These are phyloP conservation scores for Rhizopogon sp. DNA, from an alignment of 768 basidiomycete genomes.

Conservation along the genomic window DNA sequence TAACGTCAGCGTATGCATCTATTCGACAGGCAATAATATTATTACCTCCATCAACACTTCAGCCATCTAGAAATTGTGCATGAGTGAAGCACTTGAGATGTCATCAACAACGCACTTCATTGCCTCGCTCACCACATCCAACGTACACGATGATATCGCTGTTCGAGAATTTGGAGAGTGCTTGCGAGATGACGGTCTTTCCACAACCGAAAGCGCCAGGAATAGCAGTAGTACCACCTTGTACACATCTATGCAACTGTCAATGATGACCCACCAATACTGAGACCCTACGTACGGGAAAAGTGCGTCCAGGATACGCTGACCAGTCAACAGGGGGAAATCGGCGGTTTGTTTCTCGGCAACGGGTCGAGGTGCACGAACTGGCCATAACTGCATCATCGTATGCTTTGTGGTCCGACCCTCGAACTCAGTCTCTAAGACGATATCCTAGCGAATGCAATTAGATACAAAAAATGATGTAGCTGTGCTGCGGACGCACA, in stretches of 20 bases:
- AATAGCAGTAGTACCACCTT: conserved; percentile 95
- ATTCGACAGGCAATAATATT: not conserved
- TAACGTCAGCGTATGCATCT: not conserved
- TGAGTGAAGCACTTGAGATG: conserved; percentile 39
- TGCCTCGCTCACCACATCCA: conserved; percentile 98
- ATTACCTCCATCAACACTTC: conserved; percentile 96
- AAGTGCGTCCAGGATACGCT: conserved; percentile 93
- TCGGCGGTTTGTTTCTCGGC: conserved; percentile 94
- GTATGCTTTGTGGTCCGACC: conserved; percentile 91
- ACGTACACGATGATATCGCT: conserved; percentile 99
- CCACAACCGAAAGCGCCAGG: conserved; percentile 99
- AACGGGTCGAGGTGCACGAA: conserved; percentile 93
- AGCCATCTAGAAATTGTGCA: conserved; percentile 62
- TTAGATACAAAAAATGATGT: conserved; percentile 1
- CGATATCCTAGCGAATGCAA: conserved; percentile 62
- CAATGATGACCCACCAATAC: conserved; percentile 1
- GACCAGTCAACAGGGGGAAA: conserved; percentile 89
- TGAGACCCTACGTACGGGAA: conserved; percentile 68
- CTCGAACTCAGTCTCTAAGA: conserved; percentile 96
- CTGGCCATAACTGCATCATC: conserved; percentile 99
- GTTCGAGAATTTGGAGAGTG: conserved; percentile 97
- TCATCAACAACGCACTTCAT: conserved; percentile 55
- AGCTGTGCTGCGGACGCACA: conserved; percentile 40
- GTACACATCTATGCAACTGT: conserved; percentile 63
- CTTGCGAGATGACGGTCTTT: conserved; percentile 98